These are phyloP conservation scores for Pseudophaeomoniella oleicola DNA, from an alignment of 2,329 filamentous ascomycete genomes.

Conservation along the genomic window DNA sequence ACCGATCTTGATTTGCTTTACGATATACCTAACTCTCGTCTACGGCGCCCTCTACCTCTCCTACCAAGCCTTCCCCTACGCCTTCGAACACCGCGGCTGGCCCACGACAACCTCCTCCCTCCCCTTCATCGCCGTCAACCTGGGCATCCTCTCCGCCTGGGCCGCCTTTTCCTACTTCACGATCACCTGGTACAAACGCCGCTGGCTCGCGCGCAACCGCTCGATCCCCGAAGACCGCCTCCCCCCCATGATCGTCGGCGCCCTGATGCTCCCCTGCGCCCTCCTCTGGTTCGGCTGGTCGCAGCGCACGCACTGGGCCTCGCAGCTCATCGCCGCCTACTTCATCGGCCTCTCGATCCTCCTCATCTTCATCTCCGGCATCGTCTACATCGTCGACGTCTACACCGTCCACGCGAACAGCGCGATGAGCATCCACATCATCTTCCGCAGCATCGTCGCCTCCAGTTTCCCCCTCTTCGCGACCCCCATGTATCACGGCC, in stretches of 20 bases:
- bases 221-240: slow-evolving; percentile 10
- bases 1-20: slow-evolving; percentile 13
- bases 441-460: slow-evolving; percentile 10
- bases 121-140: slow-evolving; percentile 18
- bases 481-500: slow-evolving; percentile 18
- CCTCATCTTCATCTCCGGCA: neutral
- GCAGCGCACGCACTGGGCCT: slow-evolving; percentile 32
- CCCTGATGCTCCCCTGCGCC: slow-evolving; percentile 9
- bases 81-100: slow-evolving; percentile 17
- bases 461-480: slow-evolving; percentile 18
- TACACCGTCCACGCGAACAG: slow-evolving; percentile 9
- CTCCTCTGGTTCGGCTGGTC: slow-evolving; percentile 15
- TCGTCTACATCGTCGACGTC: slow-evolving; percentile 8
- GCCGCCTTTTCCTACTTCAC: slow-evolving; percentile 1
- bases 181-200: neutral
- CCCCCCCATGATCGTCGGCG: slow-evolving; percentile 9
- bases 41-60: slow-evolving; percentile 13
- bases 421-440: slow-evolving; percentile 10
- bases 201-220: slow-evolving; percentile 7
- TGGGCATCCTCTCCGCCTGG: slow-evolving; percentile 1
- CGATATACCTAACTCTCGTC: slow-evolving; percentile 13
- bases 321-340: slow-evolving; percentile 8
- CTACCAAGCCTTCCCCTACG: slow-evolving; percentile 3
- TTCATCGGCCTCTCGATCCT: neutral
- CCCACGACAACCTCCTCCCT: slow-evolving; percentile 17